Percentiles rank a stretch among this genome's conserved stretches.
Conservation (phyloP, 805 yeast species). For the Spathaspora passalidarum region DNA sequence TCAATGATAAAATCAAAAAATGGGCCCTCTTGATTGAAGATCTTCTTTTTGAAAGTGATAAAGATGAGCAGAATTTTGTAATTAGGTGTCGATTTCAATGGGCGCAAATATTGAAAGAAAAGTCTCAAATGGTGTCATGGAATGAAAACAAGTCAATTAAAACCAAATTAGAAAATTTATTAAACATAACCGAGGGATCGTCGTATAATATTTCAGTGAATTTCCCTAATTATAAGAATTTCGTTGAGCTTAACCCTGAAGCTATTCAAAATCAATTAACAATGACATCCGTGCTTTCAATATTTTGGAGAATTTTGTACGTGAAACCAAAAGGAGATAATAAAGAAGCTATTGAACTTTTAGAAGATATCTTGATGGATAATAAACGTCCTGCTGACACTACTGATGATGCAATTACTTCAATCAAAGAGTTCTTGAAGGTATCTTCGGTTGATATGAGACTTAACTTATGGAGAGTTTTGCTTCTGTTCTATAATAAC, state of each 20-base stretch:
- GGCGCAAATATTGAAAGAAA: constrained; percentile 30
- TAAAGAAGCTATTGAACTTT: constrained; percentile 32
- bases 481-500: constrained; percentile 52
- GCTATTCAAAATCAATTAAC: constrained; percentile 61
- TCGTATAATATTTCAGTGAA: constrained; percentile 25
- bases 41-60: constrained; percentile 9
- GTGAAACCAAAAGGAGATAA: constrained; percentile 25
- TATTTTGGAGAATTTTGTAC: constrained; percentile 54
- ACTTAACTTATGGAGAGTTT: constrained; percentile 71
- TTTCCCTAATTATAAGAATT: constrained; percentile 56
- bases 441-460: constrained; percentile 64
- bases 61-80: constrained; percentile 4
- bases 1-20: constrained; percentile 41
- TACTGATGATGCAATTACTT: constrained; percentile 24
- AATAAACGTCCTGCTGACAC: not conserved
- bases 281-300: constrained; percentile 65
- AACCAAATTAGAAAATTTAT: constrained; percentile 17
- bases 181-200: constrained; percentile 9
- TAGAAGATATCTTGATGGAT: constrained; percentile 47
- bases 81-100: constrained; percentile 25
- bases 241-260: constrained; percentile 52
- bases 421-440: constrained; percentile 60
- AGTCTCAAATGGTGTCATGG: constrained; percentile 27
- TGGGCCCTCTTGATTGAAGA: constrained; percentile 47
- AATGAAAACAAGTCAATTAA: constrained; percentile 26